phyloP scores from a whole-genome alignment of 129 eudicot species.

The Artemisia annua region DNA sequence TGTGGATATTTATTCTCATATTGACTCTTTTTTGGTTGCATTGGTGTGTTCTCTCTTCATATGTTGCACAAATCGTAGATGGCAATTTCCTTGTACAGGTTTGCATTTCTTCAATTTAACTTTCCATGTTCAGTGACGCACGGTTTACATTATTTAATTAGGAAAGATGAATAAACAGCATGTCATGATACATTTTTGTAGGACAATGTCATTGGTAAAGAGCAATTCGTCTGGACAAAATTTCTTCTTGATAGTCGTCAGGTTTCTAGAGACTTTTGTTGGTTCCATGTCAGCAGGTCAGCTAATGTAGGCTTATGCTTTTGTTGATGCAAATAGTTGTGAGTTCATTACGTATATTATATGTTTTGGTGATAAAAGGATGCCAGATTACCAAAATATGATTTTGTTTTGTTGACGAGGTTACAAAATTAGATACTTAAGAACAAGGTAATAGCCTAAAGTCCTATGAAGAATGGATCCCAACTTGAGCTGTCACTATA shows the following conservation, averaged over 20 bases:
- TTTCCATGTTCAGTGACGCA: slow-evolving; percentile 13
- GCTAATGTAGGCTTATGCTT: slow-evolving; percentile 10
- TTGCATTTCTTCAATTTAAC: slow-evolving; percentile 27
- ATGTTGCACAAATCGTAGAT: slow-evolving; percentile 51
- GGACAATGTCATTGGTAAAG: slow-evolving; percentile 95
- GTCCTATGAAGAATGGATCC: not conserved
- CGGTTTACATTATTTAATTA: slow-evolving; percentile 16
- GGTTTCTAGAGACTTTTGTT: slow-evolving; percentile 97
- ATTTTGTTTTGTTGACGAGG: not conserved
- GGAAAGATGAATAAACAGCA: slow-evolving; percentile 5
- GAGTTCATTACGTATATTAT: not conserved
- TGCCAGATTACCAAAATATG: not conserved
- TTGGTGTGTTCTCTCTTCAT: slow-evolving; percentile 28
- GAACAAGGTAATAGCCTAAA: slow-evolving; percentile 5
- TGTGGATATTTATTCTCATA: not conserved
- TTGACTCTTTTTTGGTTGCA: slow-evolving; percentile 27
- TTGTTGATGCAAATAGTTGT: slow-evolving; percentile 8
- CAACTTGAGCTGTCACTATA: not conserved
- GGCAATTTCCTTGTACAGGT: slow-evolving; percentile 99
- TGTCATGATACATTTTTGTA: slow-evolving; percentile 25
- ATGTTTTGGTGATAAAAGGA: slow-evolving; percentile 7
- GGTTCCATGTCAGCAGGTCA: slow-evolving; percentile 99
- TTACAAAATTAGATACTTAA: slow-evolving; percentile 7
- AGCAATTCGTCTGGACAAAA: slow-evolving; percentile 76
- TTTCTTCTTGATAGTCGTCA: slow-evolving; percentile 58